Evolutionary conservation across 2,329 filamentous ascomycete species (phyloP), one percentile per base, ranked within the genome.

Genomic region (Fonsecaea nubica): DNA sequence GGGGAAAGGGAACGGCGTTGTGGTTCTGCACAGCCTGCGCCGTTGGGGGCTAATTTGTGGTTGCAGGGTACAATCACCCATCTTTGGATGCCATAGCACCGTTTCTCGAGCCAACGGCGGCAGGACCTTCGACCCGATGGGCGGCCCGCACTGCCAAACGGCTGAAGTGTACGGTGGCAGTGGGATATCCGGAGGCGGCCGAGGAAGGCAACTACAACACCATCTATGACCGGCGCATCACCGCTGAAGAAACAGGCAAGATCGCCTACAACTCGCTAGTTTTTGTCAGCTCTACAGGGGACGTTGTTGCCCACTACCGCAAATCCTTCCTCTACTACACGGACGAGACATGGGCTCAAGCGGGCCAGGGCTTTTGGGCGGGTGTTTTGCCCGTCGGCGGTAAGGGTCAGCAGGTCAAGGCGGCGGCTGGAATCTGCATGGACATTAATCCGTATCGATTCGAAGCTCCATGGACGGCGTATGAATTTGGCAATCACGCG

Each of bases 241-340:
- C 64, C 30, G 55, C 42, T n/a, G 66, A 69, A 38, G 65, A 69
- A 50, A 60, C 62, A 30, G 59, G 65, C 35, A 65, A 68, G 32
- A 59, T 73, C 38, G 71, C 71, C 21, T 89, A 87, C 77, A 90
- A 90, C 74, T 83, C 84, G 8, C 82, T 85, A 3, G 81, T 89
- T 18, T 84, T 87, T 30, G 81, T 89, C 32, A 80, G 81, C n/a
- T 82, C 85, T 3, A 70, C 74, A 0, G 87, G 87, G 3, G 72
- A 80, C n/a, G 77, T 87, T 2, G 71, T 89, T 12, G 77, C 80
- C 53, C 87, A 88, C 73, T 89, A 89, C 76, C 84, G 87, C 69
- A 90, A 90, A 75, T 81, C 82, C 10, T 89, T 89, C 71, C 82
- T 90, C 66, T 90, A 89, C 79, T 89, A 87, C 76, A 89, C 87